phyloP scores from a whole-genome alignment of 441 rosid species.

The Gossypium lobatum region DNA sequence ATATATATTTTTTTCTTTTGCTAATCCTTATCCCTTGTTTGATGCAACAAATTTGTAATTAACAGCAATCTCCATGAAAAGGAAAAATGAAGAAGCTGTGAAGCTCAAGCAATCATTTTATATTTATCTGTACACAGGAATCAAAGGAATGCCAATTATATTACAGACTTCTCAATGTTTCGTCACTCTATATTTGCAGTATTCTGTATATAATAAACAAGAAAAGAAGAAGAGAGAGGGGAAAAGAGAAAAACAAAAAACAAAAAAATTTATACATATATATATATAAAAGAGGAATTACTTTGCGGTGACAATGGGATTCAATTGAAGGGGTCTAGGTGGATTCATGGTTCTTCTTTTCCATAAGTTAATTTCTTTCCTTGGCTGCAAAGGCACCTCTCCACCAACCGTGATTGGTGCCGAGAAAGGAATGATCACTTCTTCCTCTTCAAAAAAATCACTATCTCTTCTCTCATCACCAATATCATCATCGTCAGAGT shows the following conservation, averaged over 20 bases:
- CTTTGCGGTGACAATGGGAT: conserved; percentile 7
- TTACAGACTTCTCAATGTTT: background rate
- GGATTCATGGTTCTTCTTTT: conserved; percentile 78
- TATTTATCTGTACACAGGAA: conserved; percentile 3
- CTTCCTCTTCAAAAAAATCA: conserved; percentile 35
- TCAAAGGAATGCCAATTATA: background rate
- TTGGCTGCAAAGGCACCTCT: conserved; percentile 33
- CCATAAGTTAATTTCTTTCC: conserved; percentile 76
- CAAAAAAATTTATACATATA: background rate
- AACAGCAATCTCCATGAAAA: background rate
- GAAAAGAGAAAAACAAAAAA: background rate
- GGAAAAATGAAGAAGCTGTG: background rate
- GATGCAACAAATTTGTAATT: background rate
- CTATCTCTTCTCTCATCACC: conserved; percentile 39
- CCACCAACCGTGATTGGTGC: conserved; percentile 47
- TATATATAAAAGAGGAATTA: background rate
- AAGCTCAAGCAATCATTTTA: background rate
- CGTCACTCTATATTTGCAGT: background rate
- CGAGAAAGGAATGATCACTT: conserved; percentile 54
- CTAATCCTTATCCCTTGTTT: background rate
- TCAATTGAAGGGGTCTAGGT: conserved; percentile 61
- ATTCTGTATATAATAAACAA: background rate
- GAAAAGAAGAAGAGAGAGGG: background rate
- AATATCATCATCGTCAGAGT: conserved; percentile 58
- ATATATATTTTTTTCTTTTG: background rate